phyloP scores from a whole-genome alignment of 495 filamentous ascomycete genomes.

The Aspergillus diversus region DNA sequence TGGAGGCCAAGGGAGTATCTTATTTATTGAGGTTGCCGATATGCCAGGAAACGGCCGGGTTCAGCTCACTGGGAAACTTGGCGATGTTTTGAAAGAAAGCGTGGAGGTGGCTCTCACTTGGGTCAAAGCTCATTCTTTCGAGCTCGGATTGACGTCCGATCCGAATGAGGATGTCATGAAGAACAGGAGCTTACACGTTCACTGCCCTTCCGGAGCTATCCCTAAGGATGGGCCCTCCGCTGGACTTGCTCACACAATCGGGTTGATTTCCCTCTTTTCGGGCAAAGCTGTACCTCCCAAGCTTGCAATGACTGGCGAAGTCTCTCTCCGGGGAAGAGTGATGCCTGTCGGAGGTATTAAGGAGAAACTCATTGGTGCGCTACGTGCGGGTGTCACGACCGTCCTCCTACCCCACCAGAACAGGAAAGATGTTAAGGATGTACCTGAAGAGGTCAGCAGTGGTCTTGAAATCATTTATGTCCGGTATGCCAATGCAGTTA shows the following conservation, averaged over 20 bases:
- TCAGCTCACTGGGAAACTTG: slow-evolving; percentile 98
- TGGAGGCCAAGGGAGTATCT: slow-evolving; percentile 91
- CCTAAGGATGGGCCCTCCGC: slow-evolving; percentile 92
- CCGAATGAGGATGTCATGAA: slow-evolving; percentile 95
- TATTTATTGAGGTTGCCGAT: slow-evolving; percentile 97
- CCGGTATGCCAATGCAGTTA: slow-evolving; percentile 58
- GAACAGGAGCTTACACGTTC: slow-evolving; percentile 90
- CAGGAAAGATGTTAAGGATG: slow-evolving; percentile 88
- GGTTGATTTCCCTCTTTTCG: slow-evolving; percentile 87
- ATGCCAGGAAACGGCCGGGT: slow-evolving; percentile 94
- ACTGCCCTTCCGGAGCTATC: slow-evolving; percentile 93
- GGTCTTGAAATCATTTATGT: slow-evolving; percentile 90
- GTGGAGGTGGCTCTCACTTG: slow-evolving; percentile 95
- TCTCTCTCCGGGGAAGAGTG: slow-evolving; percentile 85
- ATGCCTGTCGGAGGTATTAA: slow-evolving; percentile 95
- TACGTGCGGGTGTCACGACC: slow-evolving; percentile 91
- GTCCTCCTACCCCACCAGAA: slow-evolving; percentile 89
- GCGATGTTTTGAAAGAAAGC: slow-evolving; percentile 94
- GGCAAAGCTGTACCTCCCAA: slow-evolving; percentile 87
- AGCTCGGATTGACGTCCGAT: slow-evolving; percentile 79
- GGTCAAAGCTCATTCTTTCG: slow-evolving; percentile 96
- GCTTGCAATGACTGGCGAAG: slow-evolving; percentile 97
- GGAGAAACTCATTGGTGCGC: slow-evolving; percentile 95
- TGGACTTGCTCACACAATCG: slow-evolving; percentile 91
- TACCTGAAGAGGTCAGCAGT: slow-evolving; percentile 86